A percentile compares a stretch with the other conserved stretches of the same genome.
Evolutionary conservation across 2,329 filamentous ascomycete species (phyloP).

Genomic region (Seiridium unicorne): DNA sequence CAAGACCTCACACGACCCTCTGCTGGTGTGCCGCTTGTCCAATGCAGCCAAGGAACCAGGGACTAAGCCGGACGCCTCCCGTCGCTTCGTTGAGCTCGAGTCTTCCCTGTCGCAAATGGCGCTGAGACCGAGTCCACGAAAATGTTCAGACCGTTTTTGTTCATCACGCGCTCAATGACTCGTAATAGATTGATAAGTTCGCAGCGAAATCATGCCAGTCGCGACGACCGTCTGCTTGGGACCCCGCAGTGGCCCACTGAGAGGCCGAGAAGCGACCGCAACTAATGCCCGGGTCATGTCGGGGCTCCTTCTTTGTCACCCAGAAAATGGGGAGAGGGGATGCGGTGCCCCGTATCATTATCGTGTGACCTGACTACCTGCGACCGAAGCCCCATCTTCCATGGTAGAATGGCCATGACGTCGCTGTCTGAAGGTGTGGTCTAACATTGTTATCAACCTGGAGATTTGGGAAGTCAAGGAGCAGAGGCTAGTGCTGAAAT

Average conservation of each 20-base stretch:
- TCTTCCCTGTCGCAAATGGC: too few species aligned
- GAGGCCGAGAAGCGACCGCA: constrained; percentile 10
- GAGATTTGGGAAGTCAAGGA: not conserved
- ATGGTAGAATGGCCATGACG: not conserved
- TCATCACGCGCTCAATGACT: not conserved
- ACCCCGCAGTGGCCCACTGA: constrained; percentile 7
- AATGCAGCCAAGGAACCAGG: not conserved
- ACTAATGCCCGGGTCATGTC: constrained; percentile 1
- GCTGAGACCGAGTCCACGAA: not conserved
- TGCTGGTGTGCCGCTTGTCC: not conserved
- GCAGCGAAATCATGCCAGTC: not conserved
- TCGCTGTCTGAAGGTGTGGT: not conserved
- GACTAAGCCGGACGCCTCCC: too few species aligned
- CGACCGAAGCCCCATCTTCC: not conserved
- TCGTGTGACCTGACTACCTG: not conserved
- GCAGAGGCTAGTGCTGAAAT: not conserved
- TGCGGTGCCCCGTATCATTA: constrained; percentile 6
- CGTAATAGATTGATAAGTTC: not conserved
- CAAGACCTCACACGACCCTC: too few species aligned
- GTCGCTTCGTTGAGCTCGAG: too few species aligned
- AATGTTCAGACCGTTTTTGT: not conserved
- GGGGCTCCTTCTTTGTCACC: not conserved
- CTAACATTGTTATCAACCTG: not conserved
- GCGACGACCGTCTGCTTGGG: not conserved
- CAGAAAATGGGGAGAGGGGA: not conserved